Percentiles rank a stretch among this genome's conserved stretches.
Conservation (phyloP, 2,329 filamentous ascomycete species). For the Tolypocladium endophyticum region DNA sequence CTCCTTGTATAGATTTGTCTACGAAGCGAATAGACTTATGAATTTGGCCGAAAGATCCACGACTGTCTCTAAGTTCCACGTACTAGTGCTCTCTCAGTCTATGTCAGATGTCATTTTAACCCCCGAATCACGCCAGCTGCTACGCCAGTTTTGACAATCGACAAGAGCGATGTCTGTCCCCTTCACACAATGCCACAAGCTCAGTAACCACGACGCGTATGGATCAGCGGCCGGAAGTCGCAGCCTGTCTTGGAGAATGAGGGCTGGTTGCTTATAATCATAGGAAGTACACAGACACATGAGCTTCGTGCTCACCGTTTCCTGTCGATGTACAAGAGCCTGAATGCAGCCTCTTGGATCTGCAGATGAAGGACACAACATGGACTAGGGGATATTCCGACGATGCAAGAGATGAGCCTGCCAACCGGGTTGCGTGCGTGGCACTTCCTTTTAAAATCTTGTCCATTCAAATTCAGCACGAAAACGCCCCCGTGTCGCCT, state of each 20-base stretch:
- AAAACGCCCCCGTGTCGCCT: background rate
- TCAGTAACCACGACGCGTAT: no score
- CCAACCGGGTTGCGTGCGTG: background rate
- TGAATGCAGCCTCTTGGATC: background rate
- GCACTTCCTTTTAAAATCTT: background rate
- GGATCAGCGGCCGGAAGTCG: background rate
- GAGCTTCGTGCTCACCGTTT: background rate
- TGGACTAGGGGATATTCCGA: no score
- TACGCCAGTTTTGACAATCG: no score
- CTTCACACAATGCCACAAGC: no score
- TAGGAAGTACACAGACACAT: background rate
- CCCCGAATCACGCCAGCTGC: background rate
- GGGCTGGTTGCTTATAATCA: background rate
- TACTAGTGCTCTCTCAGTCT: background rate
- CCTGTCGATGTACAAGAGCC: background rate
- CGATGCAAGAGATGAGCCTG: background rate
- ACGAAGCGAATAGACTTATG: background rate
- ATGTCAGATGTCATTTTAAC: background rate
- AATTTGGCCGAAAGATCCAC: background rate
- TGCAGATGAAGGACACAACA: background rate
- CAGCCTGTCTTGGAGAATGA: background rate
- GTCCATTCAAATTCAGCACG: background rate
- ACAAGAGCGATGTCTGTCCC: no score
- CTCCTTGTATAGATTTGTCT: background rate
- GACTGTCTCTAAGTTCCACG: background rate